Evolutionary conservation across 169 alveolate genomes (phyloP).

Genomic region (Haemoproteus tartakovskyi): DNA sequence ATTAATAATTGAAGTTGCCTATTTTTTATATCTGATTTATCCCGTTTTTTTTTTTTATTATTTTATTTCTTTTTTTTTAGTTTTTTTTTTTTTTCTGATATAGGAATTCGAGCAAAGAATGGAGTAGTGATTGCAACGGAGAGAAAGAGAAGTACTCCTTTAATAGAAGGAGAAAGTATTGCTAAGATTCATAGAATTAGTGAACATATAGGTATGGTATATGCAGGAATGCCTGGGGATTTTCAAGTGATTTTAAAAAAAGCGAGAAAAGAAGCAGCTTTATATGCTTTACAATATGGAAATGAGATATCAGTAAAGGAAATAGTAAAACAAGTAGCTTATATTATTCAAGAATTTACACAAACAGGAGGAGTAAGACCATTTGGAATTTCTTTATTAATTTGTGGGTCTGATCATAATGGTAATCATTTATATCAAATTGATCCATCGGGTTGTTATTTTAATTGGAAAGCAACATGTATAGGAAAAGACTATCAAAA

Average conservation of each 20-base stretch:
- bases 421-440: slow-evolving; percentile 91
- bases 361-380: slow-evolving; percentile 99
- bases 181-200: slow-evolving; percentile 90
- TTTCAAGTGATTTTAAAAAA: slow-evolving; percentile 89
- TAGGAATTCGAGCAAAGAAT: slow-evolving; percentile 93
- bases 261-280: slow-evolving; percentile 86
- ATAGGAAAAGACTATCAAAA: slow-evolving; percentile 94
- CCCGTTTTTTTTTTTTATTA: neutral
- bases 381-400: slow-evolving; percentile 95
- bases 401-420: slow-evolving; percentile 80
- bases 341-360: slow-evolving; percentile 97
- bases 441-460: slow-evolving; percentile 99
- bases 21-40: no score
- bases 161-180: slow-evolving; percentile 92
- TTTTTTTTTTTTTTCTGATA: no score
- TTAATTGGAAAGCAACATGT: slow-evolving; percentile 98
- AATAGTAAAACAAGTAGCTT: slow-evolving; percentile 93
- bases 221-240: slow-evolving; percentile 99
- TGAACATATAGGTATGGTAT: slow-evolving; percentile 89
- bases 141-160: slow-evolving; percentile 86
- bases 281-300: slow-evolving; percentile 89
- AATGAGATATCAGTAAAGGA: slow-evolving; percentile 93
- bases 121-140: slow-evolving; percentile 97
- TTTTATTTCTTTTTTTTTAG: neutral
- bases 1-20: no score